These are phyloP conservation scores for Marasmius oreades DNA, from an alignment of 1,284 basidiomycete genomes.

Conservation along the genomic window DNA sequence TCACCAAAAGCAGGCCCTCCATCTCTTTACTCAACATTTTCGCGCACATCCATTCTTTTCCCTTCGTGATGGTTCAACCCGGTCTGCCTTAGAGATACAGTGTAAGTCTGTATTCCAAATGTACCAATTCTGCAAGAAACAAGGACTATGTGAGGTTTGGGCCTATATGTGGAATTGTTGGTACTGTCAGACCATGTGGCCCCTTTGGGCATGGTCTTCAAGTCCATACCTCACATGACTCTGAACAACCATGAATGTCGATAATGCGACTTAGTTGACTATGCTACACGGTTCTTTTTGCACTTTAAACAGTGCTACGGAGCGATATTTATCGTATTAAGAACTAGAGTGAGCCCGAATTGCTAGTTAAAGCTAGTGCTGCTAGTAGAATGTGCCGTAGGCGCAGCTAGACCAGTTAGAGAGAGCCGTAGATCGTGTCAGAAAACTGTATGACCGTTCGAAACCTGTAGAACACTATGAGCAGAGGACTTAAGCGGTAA, in stretches of 20 bases:
- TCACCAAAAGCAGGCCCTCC: slow-evolving; percentile 25
- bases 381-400: too few species aligned
- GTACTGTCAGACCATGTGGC: slow-evolving; percentile 29
- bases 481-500: too few species aligned
- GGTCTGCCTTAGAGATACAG: slow-evolving; percentile 18
- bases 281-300: too few species aligned
- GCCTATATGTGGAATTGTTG: slow-evolving; percentile 31
- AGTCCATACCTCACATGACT: slow-evolving; percentile 19
- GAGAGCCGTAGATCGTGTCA: too few species aligned
- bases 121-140: slow-evolving; percentile 27
- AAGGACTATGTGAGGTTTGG: slow-evolving; percentile 30
- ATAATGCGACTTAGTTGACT: too few species aligned
- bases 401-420: too few species aligned
- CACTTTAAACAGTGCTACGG: too few species aligned
- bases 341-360: too few species aligned
- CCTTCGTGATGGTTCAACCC: slow-evolving; percentile 13
- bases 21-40: slow-evolving; percentile 29
- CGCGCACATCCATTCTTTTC: slow-evolving; percentile 27
- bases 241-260: slow-evolving; percentile 29
- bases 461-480: too few species aligned
- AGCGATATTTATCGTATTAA: too few species aligned
- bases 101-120: slow-evolving; percentile 25
- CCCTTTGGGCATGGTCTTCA: slow-evolving; percentile 28
- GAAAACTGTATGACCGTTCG: too few species aligned
- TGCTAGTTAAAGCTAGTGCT: too few species aligned